Conservation (phyloP, 495 filamentous ascomycete genomes). For the Durotheca rogersii region DNA sequence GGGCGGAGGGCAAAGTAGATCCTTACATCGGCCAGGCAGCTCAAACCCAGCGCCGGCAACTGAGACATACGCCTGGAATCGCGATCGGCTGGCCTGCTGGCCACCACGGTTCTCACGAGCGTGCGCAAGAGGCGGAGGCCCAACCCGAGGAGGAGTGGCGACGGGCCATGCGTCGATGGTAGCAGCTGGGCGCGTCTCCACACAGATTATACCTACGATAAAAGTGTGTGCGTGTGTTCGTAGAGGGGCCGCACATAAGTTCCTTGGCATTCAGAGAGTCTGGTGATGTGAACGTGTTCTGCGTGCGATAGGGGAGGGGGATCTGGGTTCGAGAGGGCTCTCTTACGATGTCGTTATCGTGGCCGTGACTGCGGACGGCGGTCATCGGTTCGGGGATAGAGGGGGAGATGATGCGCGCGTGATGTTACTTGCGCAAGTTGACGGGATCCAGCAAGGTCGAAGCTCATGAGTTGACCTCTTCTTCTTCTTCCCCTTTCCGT, state of each 20-base stretch:
- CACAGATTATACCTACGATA: too few species aligned
- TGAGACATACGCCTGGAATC: slow-evolving; percentile 23
- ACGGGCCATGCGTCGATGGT: slow-evolving; percentile 27
- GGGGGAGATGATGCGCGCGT: slow-evolving; percentile 28
- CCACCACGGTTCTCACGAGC: slow-evolving; percentile 15
- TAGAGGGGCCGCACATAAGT: too few species aligned
- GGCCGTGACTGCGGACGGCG: background rate
- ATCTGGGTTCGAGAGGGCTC: background rate
- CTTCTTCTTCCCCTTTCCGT: too few species aligned
- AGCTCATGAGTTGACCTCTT: too few species aligned
- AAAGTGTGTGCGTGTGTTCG: too few species aligned
- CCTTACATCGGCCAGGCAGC: slow-evolving; percentile 27
- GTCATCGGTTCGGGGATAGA: slow-evolving; percentile 18
- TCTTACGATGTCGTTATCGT: background rate
- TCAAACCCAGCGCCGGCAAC: slow-evolving; percentile 10
- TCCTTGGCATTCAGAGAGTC: too few species aligned
- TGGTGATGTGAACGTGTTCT: background rate
- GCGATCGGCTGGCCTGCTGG: slow-evolving; percentile 9
- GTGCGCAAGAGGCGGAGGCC: too few species aligned
- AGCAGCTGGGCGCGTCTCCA: background rate
- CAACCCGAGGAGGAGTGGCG: slow-evolving; percentile 15
- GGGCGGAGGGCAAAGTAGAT: slow-evolving; percentile 26
- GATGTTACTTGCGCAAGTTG: slow-evolving; percentile 10
- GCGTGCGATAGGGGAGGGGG: background rate
- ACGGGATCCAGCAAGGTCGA: background rate